These are phyloP conservation scores for Silybum marianum DNA, from an alignment of 129 eudicot genomes.

Conservation along the genomic window DNA sequence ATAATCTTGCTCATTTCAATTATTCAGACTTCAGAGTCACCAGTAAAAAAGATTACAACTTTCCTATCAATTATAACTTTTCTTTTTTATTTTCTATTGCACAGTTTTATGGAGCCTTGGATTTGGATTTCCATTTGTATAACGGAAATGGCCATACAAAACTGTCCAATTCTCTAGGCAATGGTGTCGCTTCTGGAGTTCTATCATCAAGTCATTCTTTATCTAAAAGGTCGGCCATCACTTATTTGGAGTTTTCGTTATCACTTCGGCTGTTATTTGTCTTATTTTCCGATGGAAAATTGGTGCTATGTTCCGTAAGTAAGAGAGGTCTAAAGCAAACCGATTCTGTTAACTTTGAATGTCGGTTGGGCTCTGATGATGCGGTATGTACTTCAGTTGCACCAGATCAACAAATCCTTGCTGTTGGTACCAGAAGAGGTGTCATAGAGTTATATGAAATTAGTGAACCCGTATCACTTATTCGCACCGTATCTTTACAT, in stretches of 20 bases:
- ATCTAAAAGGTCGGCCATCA: constrained; percentile 50
- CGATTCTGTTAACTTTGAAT: constrained; percentile 76
- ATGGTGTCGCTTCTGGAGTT: constrained; percentile 59
- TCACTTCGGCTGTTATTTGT: constrained; percentile 65
- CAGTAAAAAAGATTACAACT: neutral
- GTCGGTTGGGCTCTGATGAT: constrained; percentile 68
- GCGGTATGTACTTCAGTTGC: constrained; percentile 84
- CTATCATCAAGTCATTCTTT: constrained; percentile 32
- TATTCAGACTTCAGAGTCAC: neutral
- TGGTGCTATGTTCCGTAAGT: constrained; percentile 79
- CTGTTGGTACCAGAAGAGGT: constrained; percentile 94
- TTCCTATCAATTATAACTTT: neutral
- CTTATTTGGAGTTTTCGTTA: constrained; percentile 61
- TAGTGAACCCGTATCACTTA: constrained; percentile 64
- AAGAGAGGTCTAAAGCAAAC: constrained; percentile 78
- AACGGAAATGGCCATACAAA: constrained; percentile 42
- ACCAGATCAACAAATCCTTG: constrained; percentile 88
- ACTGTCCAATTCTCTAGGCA: constrained; percentile 38
- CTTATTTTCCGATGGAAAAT: constrained; percentile 69
- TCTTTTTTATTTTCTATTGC: constrained; percentile 19
- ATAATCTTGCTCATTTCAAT: neutral
- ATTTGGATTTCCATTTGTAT: constrained; percentile 47
- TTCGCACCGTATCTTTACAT: constrained; percentile 83
- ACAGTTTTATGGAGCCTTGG: constrained; percentile 84
- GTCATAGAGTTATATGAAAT: constrained; percentile 78